Percentiles rank a stretch among this genome's conserved stretches.
Evolutionary conservation across 345 rosid genomes (phyloP).

Genomic region (Brassica incana): DNA sequence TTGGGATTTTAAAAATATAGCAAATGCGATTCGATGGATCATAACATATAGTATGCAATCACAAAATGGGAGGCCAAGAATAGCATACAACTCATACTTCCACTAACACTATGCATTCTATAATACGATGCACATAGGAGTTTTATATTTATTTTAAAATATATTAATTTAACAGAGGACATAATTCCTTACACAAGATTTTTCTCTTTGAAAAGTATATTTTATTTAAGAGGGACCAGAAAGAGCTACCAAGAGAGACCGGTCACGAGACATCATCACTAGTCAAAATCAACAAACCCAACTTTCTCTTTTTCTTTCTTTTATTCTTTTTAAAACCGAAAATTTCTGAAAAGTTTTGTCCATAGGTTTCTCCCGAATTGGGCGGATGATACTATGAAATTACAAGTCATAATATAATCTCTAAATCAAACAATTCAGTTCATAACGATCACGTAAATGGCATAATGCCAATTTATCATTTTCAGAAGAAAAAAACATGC

Average conservation of each 20-base stretch:
- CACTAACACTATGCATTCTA: slow-evolving; percentile 39
- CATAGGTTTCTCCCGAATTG: slow-evolving; percentile 13
- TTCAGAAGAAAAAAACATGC: neutral
- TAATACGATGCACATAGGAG: slow-evolving; percentile 17
- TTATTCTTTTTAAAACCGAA: slow-evolving; percentile 16
- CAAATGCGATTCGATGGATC: slow-evolving; percentile 38
- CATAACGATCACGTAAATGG: neutral
- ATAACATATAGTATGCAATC: slow-evolving; percentile 38
- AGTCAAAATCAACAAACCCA: slow-evolving; percentile 40
- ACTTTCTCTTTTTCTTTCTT: slow-evolving; percentile 29
- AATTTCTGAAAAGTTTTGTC: slow-evolving; percentile 13
- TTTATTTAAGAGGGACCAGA: slow-evolving; percentile 31
- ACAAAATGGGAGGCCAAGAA: slow-evolving; percentile 33
- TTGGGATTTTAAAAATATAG: slow-evolving; percentile 33
- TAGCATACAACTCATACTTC: slow-evolving; percentile 40
- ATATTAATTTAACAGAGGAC: slow-evolving; percentile 23
- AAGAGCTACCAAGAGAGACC: slow-evolving; percentile 31
- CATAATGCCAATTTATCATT: neutral
- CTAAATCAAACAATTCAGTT: neutral
- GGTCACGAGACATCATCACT: slow-evolving; percentile 43
- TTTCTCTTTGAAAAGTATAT: slow-evolving; percentile 21
- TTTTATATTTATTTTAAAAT: slow-evolving; percentile 6
- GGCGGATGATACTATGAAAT: neutral
- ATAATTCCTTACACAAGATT: slow-evolving; percentile 37
- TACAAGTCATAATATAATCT: neutral